Base-by-base conservation (phyloP, 179 eudicot genomes). In the Gypsophila paniculata region DNA sequence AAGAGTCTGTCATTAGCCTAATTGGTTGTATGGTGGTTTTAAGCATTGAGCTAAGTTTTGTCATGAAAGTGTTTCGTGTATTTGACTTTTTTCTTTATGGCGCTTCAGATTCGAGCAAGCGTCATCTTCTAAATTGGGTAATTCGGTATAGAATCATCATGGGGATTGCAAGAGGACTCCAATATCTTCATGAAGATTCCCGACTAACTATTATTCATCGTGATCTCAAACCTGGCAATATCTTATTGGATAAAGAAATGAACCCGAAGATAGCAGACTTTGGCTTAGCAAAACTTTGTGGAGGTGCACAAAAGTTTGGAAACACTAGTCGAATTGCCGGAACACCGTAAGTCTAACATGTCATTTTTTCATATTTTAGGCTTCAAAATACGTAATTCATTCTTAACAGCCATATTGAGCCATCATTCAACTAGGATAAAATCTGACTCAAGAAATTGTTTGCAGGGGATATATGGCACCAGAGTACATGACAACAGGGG, bases 151-250 rank as follows among this genome's bases (percentile, higher is more conserved):
- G 63, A 26, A 73, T 80, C 61, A 76, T 80, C 15, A 42, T 38
- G 54, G 83, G 83, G 10, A 63, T 76, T 14, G 80, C 80, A 0
- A 68, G 73, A 65, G 83, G 83, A 25, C 68, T 80, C 8, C 66
- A 75, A 21, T 80, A 80, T 72, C 87, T 86, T 23, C 86, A 86
- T 21, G 80, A 83, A 49, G 89, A 86, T 63, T 86, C 87, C 2
- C 63, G 85, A 14, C 65, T 86, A 39, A 82, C 77, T 34, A 82
- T 86, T 46, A 82, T 86, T 21, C 89, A 86, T 57, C 79, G 89
- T 4, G 89, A 83, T 66, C 77, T 82, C 13, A 86, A 84, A 70
- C 62, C 87, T 0, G 74, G 82, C 59, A 84, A 84, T 46, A 65
- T 84, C 6, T 48, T 84, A 2, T 59, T 84, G 11, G 85, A 82